phyloP scores from a whole-genome alignment of 306 rosid species.

The Ceratonia siliqua region DNA sequence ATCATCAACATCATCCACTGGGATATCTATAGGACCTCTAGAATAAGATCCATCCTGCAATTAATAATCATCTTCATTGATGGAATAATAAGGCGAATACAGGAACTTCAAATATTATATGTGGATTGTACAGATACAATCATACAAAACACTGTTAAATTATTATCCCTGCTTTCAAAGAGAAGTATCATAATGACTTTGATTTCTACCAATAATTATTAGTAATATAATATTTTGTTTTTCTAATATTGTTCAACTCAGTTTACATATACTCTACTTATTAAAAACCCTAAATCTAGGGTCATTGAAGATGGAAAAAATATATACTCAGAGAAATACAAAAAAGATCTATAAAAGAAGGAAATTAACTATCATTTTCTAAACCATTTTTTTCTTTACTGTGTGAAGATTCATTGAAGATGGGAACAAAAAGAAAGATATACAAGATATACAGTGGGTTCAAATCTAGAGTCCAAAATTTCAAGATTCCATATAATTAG shows the following conservation, averaged over 20 bases:
- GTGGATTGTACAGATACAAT: background rate
- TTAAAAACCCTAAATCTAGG: background rate
- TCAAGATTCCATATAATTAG: background rate
- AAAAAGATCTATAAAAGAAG: background rate
- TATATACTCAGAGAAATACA: background rate
- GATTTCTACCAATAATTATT: background rate
- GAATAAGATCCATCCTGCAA: slow-evolving; percentile 96
- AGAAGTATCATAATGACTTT: background rate
- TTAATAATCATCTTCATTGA: slow-evolving; percentile 10
- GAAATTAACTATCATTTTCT: background rate
- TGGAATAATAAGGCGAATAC: background rate
- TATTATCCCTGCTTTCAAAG: no score
- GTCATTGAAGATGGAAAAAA: no score
- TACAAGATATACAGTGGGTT: background rate
- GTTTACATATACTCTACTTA: background rate
- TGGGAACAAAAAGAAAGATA: background rate
- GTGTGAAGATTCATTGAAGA: background rate
- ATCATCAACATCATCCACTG: slow-evolving; percentile 60
- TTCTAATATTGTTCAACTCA: background rate
- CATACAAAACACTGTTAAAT: background rate
- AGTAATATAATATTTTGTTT: background rate
- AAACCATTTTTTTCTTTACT: no score
- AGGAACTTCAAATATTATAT: background rate
- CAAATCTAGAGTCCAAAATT: background rate
- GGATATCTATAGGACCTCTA: slow-evolving; percentile 83